These are phyloP conservation scores for Dacryopinax spathularia DNA, from an alignment of 768 basidiomycete genomes.

Conservation along the genomic window DNA sequence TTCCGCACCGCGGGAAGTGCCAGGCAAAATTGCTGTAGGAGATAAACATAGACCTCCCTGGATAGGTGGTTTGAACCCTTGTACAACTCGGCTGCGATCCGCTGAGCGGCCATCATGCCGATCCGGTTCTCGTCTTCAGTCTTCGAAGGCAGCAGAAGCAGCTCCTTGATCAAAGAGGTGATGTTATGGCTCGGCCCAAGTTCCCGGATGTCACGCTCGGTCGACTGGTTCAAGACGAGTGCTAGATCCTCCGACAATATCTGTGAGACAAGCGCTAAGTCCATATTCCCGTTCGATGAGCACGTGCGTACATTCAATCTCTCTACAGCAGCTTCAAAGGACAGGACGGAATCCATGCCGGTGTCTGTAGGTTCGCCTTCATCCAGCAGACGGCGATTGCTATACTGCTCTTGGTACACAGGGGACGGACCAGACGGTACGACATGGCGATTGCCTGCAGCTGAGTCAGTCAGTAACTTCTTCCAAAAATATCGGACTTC, in stretches of 20 bases:
- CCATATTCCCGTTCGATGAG: too few species aligned
- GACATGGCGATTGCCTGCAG: neutral
- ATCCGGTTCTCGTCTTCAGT: neutral
- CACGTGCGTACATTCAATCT: neutral
- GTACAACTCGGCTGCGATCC: slow-evolving; percentile 30
- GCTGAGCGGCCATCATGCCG: neutral
- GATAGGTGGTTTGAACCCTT: slow-evolving; percentile 75
- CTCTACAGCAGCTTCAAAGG: neutral
- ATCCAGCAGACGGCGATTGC: neutral
- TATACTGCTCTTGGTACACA: neutral
- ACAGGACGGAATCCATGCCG: neutral
- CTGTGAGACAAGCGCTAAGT: neutral
- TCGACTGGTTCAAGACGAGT: neutral
- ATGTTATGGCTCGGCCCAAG: neutral
- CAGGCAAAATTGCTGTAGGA: slow-evolving; percentile 79
- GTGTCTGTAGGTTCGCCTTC: neutral
- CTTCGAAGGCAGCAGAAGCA: neutral
- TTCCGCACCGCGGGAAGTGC: slow-evolving; percentile 85
- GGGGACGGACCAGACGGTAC: neutral
- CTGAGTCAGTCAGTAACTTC: neutral
- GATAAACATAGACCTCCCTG: slow-evolving; percentile 80
- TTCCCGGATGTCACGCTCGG: neutral
- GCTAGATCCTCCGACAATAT: neutral
- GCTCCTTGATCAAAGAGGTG: neutral
- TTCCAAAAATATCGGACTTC: neutral